Evolutionary conservation across 129 eudicot species (phyloP), one percentile per base, ranked within the genome.

Genomic region (Escallonia rubra): DNA sequence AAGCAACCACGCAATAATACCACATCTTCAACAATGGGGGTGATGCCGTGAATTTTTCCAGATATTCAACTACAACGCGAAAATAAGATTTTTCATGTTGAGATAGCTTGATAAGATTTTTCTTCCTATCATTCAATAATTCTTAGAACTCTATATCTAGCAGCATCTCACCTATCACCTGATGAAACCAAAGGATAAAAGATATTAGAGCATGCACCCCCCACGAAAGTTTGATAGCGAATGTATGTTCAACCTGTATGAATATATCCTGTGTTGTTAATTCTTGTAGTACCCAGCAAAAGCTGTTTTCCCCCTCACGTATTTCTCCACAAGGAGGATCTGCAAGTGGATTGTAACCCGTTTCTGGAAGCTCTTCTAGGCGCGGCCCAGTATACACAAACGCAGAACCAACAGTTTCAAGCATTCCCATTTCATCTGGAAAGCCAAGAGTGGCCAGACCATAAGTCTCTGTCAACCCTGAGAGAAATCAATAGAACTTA

Each of bases 401-500:
- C 53, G 89, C 54, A 12, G 89, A 80, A 58, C 99, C 99, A 23
- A 94, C 99, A 11, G 90, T 65, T 56, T 96, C 97, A 46, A 94
- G 61, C 93, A 87, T 76, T 63, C 84, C 52, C 97, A 90, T 87
- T 69, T 90, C 97, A 59, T 94, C 99, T 4, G 99, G 99, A 63
- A 15, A 87, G 39, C 96, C 90, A 67, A 87, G 47, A 41, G 94
- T 85, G 14, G 93, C 74, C 73, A 94, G 79, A 40, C 99, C 99
- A 76, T 94, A 87, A 9, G 97, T 94, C 87, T 94, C 99, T 14
- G 99, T 94, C 92, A 94, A 66, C 42, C 99, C 99, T 94, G 89
- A 48, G 72, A 57, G 38, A 70, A 63, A 23, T 23, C 34, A 23
- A 23, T 23, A 23, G 34, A 23, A 23, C 34, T 23, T 23, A 23